Base-by-base conservation (phyloP, 805 yeast species). In the Torulaspora quercuum region DNA sequence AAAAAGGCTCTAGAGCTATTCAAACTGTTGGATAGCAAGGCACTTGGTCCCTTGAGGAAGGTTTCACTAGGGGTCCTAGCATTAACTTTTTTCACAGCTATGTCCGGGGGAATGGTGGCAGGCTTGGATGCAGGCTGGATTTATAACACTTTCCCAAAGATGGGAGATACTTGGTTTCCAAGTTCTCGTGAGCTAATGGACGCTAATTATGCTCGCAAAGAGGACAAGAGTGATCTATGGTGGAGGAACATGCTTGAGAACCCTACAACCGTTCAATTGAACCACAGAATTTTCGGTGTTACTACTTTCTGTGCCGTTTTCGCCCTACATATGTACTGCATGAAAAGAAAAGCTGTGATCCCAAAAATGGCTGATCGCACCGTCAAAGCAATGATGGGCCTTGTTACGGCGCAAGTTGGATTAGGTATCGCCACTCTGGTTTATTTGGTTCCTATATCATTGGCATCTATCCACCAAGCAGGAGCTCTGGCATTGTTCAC, bases 71-170 rank as follows among this genome's bases (percentile, higher is more conserved):
- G 71, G 0, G 63, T 92, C 25, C 66, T 86, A 19, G 78, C 69
- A 2, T 64, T 90, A 35, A 82, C 90, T 1, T 90, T 88, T 51
- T 41, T 82, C 25, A 92, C 99, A 12, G 95, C 97, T 11, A 83
- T 92, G 94, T 77, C 95, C 7, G 99, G 98, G 44, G 97, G 95
- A 10, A 78, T 92, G 72, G 99, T 92, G 29, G 98, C 99, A 10
- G 98, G 98, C 6, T 70, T 92, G 37, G 98, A 92, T 64, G 98
- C 99, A 3, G 98, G 98, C 33, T 69, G 89, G 63, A 88, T 92
- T 48, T 92, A 92, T 64, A 92, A 92, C 63, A 82, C 94, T 3
- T 92, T 88, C 74, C 98, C 99, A 20, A 84, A 81, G 52, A 92
- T 92, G 98, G 97, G 97, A 26, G 86, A 86, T 33, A 76, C 75